Evolutionary conservation across 805 yeast species (phyloP).

Genomic region (Candida tallmaniae): DNA sequence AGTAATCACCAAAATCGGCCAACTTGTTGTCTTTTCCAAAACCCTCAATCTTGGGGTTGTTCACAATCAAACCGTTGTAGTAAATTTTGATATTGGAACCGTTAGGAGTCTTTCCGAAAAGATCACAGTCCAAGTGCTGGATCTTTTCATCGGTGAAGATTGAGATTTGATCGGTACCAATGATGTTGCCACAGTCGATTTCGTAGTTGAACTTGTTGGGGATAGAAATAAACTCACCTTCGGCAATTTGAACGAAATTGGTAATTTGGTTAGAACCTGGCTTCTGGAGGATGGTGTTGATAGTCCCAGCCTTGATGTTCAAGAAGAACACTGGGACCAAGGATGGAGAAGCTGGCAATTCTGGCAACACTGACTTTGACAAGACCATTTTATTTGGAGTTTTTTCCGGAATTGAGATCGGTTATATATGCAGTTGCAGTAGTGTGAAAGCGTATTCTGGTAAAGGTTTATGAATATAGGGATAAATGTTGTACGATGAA

Average conservation of each 20-base stretch:
- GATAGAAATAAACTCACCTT: conserved; percentile 28
- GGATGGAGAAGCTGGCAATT: conserved; percentile 1
- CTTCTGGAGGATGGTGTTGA: neutral
- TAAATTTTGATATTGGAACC: conserved; percentile 40
- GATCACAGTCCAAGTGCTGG: conserved; percentile 44
- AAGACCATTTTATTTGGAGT: neutral
- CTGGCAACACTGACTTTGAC: neutral
- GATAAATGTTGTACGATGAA: too few relatives aligned
- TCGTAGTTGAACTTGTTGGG: conserved; percentile 27
- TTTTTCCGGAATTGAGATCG: too few relatives aligned
- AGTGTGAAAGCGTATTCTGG: too few relatives aligned
- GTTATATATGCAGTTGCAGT: too few relatives aligned
- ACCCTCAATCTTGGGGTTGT: conserved; percentile 32
- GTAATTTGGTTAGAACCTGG: neutral
- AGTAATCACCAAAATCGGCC: conserved; percentile 41
- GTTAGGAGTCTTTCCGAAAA: conserved; percentile 41
- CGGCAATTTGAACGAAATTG: conserved; percentile 8
- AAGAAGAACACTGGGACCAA: conserved; percentile 3
- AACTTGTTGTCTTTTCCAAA: conserved; percentile 24
- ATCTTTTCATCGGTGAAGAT: conserved; percentile 4
- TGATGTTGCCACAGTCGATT: conserved; percentile 21
- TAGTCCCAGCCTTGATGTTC: neutral
- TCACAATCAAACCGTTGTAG: conserved; percentile 47
- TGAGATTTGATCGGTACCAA: conserved; percentile 49
- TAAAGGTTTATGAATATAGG: too few relatives aligned